These are phyloP conservation scores for Oenanthe javanica DNA, from an alignment of 140 eudicot species.

Conservation along the genomic window DNA sequence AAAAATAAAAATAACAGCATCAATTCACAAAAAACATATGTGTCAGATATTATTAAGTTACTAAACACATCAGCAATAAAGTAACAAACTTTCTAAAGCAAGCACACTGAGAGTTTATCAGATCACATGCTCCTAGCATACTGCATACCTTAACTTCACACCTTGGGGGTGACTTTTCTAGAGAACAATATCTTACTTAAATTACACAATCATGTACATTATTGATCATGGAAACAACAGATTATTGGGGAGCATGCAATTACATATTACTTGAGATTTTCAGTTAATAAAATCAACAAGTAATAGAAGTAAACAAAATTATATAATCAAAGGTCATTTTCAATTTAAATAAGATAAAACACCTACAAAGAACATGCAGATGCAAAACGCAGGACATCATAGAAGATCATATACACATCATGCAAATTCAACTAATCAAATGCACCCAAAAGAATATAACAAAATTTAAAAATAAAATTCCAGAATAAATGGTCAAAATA, in stretches of 20 bases:
- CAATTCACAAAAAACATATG: background rate
- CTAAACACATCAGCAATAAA: background rate
- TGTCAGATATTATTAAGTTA: background rate
- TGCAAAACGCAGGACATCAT: background rate
- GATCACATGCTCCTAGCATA: background rate
- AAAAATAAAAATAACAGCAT: background rate
- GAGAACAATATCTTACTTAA: background rate
- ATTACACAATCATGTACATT: background rate
- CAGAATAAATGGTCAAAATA: background rate
- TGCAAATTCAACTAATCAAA: background rate
- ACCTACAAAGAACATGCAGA: background rate
- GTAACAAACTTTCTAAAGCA: background rate
- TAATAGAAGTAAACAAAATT: background rate
- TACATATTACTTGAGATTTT: background rate
- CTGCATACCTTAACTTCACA: background rate
- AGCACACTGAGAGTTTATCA: background rate
- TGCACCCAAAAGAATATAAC: background rate
- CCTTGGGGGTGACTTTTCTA: background rate
- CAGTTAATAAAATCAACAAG: background rate
- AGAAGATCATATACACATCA: background rate
- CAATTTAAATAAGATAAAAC: background rate
- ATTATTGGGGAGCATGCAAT: background rate
- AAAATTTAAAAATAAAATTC: background rate
- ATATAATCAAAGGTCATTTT: background rate
- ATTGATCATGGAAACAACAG: background rate